Conservation (phyloP, 352 stramenopile species). For the Elongisporangium senticosum region DNA sequence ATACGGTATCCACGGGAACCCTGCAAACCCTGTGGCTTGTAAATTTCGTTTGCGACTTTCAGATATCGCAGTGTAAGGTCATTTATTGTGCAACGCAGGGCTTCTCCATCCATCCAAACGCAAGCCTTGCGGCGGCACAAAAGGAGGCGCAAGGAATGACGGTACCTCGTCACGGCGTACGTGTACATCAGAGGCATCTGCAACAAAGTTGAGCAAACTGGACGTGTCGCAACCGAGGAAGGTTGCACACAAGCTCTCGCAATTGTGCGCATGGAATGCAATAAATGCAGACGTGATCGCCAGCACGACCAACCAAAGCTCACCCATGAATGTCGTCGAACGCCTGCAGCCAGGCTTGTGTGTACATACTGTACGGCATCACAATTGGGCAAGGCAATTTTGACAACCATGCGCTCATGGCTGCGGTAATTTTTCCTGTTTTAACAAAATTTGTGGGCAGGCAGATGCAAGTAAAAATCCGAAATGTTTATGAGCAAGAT, state of each 20-base stretch:
- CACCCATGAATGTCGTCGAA: neutral
- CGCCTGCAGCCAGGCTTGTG: neutral
- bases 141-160: neutral
- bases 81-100: neutral
- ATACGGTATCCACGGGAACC: too few species aligned
- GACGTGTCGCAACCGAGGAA: neutral
- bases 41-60: neutral
- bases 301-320: neutral
- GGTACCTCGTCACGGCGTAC: neutral
- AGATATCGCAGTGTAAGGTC: neutral
- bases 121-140: neutral
- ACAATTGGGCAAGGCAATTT: neutral
- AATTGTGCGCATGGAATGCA: neutral
- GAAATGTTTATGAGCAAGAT: neutral
- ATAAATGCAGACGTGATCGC: neutral
- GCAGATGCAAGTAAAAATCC: neutral
- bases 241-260: neutral
- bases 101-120: too few species aligned
- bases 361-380: neutral
- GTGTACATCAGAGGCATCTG: neutral
- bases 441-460: neutral
- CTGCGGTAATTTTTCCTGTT: neutral
- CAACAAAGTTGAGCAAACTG: neutral
- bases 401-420: neutral
- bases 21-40: neutral